Evolutionary conservation across 2,329 filamentous ascomycete species (phyloP).

Genomic region (Magnaporthiopsis incrustans): DNA sequence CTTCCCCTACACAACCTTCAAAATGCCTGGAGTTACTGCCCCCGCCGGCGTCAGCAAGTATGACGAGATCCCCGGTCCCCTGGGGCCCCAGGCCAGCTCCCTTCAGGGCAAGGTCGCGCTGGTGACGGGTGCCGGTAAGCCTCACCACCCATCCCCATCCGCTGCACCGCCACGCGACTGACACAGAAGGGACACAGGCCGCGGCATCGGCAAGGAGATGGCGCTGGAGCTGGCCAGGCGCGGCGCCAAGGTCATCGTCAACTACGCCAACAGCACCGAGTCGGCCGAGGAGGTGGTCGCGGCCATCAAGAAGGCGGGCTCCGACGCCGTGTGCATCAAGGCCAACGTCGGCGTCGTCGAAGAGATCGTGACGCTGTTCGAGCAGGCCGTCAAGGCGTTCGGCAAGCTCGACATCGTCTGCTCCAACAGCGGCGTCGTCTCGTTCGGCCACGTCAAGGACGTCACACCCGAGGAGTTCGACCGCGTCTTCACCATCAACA

Average conservation of each 20-base stretch:
- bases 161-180: background rate
- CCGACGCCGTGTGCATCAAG: conserved; percentile 20
- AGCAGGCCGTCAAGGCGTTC: conserved; percentile 47
- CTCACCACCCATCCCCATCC: background rate
- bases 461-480: conserved; percentile 52
- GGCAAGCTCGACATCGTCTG: conserved; percentile 54
- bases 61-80: conserved; percentile 23
- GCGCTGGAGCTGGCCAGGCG: conserved; percentile 33
- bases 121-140: conserved; percentile 19
- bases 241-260: conserved; percentile 25
- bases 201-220: conserved; percentile 56
- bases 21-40: conserved; percentile 16
- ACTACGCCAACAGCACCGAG: conserved; percentile 21
- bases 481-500: conserved; percentile 53
- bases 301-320: conserved; percentile 15
- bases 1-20: background rate
- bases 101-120: conserved; percentile 20
- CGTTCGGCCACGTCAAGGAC: conserved; percentile 50
- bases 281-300: conserved; percentile 15
- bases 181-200: conserved; percentile 19
- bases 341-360: conserved; percentile 24
- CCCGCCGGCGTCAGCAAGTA: conserved; percentile 19
- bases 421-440: conserved; percentile 50
- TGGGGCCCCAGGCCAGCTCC: conserved; percentile 21
- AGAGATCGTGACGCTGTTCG: conserved; percentile 25